phyloP scores from a whole-genome alignment of 768 basidiomycete species.

The Termitomyces bulborhizus region DNA sequence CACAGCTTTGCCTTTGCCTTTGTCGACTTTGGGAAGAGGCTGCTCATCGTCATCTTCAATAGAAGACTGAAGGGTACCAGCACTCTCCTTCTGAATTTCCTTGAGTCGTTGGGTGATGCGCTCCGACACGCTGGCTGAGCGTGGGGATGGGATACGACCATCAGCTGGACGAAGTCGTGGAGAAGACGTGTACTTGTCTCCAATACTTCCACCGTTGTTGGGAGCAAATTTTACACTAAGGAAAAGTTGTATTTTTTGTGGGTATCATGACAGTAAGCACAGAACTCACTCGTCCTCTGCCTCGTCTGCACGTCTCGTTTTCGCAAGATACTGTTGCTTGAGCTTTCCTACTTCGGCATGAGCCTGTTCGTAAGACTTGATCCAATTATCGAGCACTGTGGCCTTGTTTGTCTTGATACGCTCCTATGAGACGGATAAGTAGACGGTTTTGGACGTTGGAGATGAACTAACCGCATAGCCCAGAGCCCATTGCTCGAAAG shows the following conservation, averaged over 20 bases:
- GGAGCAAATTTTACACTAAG: conserved; percentile 85
- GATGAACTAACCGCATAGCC: conserved; percentile 52
- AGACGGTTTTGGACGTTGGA: conserved; percentile 7
- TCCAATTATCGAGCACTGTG: conserved; percentile 58
- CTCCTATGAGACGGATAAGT: conserved; percentile 32
- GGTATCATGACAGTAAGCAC: conserved; percentile 1
- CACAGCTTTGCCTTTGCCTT: conserved; percentile 70
- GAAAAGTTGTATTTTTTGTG: neutral
- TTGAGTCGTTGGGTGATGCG: conserved; percentile 79
- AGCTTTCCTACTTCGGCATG: conserved; percentile 65
- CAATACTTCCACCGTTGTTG: conserved; percentile 35
- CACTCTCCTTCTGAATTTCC: conserved; percentile 63
- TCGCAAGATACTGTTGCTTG: conserved; percentile 71
- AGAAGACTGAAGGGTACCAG: conserved; percentile 27
- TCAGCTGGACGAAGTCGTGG: conserved; percentile 60
- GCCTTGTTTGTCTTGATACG: conserved; percentile 54
- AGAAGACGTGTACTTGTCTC: conserved; percentile 80
- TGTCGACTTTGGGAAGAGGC: conserved; percentile 59
- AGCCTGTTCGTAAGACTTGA: conserved; percentile 65
- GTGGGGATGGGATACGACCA: conserved; percentile 46
- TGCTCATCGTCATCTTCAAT: conserved; percentile 28
- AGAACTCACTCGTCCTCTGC: conserved; percentile 84
- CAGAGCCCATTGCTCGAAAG: conserved; percentile 76
- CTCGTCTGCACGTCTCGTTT: conserved; percentile 83
- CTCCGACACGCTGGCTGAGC: conserved; percentile 79